These are phyloP conservation scores for Fusarium albidum DNA, from an alignment of 2,329 filamentous ascomycete genomes.

Conservation along the genomic window DNA sequence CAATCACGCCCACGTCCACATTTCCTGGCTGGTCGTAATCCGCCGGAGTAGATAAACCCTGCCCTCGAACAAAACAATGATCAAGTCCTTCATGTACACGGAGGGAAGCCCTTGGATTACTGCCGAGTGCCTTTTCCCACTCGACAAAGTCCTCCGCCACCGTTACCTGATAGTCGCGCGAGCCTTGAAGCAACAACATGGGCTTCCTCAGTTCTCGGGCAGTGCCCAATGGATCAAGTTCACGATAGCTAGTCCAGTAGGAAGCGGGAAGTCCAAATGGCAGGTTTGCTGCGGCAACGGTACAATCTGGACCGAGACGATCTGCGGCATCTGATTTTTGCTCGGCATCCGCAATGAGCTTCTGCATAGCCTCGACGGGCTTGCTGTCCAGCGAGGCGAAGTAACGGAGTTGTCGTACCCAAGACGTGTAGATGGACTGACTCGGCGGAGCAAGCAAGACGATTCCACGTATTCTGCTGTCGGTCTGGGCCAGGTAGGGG, in stretches of 20 bases:
- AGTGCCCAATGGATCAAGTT: not conserved
- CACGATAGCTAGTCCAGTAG: constrained; percentile 1
- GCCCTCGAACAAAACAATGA: constrained; percentile 4
- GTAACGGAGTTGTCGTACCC: constrained; percentile 9
- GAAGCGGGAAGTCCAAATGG: constrained; percentile 4
- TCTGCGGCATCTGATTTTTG: not conserved
- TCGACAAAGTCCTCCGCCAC: not conserved
- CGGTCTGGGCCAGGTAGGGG: not conserved
- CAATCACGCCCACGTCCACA: constrained; percentile 3
- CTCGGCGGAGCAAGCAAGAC: constrained; percentile 1
- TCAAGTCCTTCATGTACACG: constrained; percentile 4
- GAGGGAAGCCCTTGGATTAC: not conserved
- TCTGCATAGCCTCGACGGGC: too few relatives aligned
- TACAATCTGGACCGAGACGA: not conserved
- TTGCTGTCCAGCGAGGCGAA: constrained; percentile 4
- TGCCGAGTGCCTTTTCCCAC: not conserved
- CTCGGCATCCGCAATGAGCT: constrained; percentile 3
- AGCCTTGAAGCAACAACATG: constrained; percentile 4
- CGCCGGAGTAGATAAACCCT: not conserved
- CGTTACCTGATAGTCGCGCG: constrained; percentile 7
- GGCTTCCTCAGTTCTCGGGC: not conserved
- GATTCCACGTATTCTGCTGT: not conserved
- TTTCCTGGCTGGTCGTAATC: constrained; percentile 5
- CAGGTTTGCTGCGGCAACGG: not conserved
- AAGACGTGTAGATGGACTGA: not conserved